Evolutionary conservation across 345 rosid species (phyloP).

Genomic region (Eucalyptus urophylla): DNA sequence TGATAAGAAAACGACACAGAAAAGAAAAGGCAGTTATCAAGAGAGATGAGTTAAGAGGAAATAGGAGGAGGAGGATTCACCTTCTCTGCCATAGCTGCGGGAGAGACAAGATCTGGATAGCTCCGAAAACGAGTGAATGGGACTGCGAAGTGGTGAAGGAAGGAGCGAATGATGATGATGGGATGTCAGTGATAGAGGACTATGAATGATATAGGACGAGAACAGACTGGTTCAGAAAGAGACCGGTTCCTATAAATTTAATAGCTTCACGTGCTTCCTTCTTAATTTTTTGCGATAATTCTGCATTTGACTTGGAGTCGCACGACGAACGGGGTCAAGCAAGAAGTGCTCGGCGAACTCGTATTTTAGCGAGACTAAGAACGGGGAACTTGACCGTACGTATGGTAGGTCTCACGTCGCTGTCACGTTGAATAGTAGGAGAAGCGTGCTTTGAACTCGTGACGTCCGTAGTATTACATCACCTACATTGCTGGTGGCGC

Average conservation of each 20-base stretch:
- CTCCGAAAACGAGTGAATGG: not conserved
- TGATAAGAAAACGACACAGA: not conserved
- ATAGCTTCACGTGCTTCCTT: not conserved
- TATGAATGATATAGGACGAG: not conserved
- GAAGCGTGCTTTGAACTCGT: not conserved
- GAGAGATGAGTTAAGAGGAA: not conserved
- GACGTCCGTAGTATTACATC: not conserved
- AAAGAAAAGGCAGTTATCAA: not conserved
- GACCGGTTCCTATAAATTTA: not conserved
- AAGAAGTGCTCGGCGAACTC: not conserved
- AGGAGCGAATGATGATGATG: not conserved
- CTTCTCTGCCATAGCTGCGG: constrained; percentile 13
- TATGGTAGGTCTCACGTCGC: not conserved
- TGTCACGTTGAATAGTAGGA: not conserved
- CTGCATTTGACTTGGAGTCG: not conserved
- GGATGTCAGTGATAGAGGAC: not conserved
- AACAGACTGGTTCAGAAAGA: not conserved
- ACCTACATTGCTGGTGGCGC: not conserved
- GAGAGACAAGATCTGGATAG: not conserved
- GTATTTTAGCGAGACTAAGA: not conserved
- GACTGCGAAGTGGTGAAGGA: not conserved
- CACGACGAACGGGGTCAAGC: not conserved
- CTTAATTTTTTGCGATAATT: not conserved
- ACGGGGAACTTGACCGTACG: not conserved
- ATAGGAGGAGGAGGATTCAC: not conserved